Evolutionary conservation across 129 eudicot species (phyloP), one percentile per base, ranked within the genome.

Genomic region (Mikania micrantha): DNA sequence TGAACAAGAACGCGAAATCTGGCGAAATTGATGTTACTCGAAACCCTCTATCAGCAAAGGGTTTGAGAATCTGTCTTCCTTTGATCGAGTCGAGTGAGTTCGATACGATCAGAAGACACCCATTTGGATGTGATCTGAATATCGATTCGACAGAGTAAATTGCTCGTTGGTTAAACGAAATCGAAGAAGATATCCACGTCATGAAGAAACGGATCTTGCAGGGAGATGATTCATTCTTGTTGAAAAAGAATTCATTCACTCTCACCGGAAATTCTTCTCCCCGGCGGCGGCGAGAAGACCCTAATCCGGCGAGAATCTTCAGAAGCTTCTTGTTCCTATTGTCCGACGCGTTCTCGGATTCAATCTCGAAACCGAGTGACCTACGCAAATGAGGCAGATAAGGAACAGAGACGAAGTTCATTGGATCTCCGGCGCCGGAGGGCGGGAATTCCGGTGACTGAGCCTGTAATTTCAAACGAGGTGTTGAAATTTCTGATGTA

Each of bases 141-240:
- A 92, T 44, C 19, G 96, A 81, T 72, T 84, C 90, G 8, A 88
- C 39, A 4, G 82, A 69, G 25, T 84, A 78, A 8, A 80, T 28
- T 21, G 90, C 88, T 48, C 96, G 74, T 6, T 78, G 80, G 17
- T 85, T 82, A 48, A 92, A 92, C 25, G 88, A 80, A 17, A 77
- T 80, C 12, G 79, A 25, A 4, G 96, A 77, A 16, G 98, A 82
- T 38, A 92, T 92, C 98, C 98, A 92, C 20, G 98, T 92, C 98
- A 92, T 88, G 64, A 88, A 92, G 75, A 92, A 84, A 7, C 90
- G 84, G 45, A 74, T 42, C 81, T 82, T 61, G 54, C 98, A 92
- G 7, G 82, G 22, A 69, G 63, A 61, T 15, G 38, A 56, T 13
- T 66, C 79, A 17, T 74, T 68, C 10, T 44, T 66, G 32, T 42